phyloP scores from a whole-genome alignment of 257 asterid species.

The Cruciata laevipes region DNA sequence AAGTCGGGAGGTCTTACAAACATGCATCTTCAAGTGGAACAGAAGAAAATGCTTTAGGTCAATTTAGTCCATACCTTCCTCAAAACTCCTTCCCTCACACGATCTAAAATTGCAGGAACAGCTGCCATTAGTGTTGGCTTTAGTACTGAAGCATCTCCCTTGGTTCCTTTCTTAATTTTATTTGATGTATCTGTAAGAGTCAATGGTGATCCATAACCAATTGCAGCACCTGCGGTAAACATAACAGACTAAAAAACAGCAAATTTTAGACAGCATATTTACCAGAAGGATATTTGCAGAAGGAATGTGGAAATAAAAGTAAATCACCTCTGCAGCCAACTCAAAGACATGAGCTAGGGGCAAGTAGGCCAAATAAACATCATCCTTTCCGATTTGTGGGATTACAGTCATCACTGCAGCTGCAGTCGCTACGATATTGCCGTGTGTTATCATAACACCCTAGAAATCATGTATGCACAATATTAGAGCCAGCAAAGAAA shows the following conservation, averaged over 20 bases:
- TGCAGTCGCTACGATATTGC: slow-evolving; percentile 81
- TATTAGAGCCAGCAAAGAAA: neutral
- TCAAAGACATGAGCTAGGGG: slow-evolving; percentile 95
- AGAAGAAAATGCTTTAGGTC: slow-evolving; percentile 3
- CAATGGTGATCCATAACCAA: slow-evolving; percentile 84
- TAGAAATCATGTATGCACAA: slow-evolving; percentile 24
- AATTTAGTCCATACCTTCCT: slow-evolving; percentile 49
- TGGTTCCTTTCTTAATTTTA: slow-evolving; percentile 82
- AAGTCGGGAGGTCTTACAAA: neutral
- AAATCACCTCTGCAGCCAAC: slow-evolving; percentile 83
- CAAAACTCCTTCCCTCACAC: slow-evolving; percentile 82
- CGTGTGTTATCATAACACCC: slow-evolving; percentile 98
- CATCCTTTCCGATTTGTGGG: slow-evolving; percentile 60
- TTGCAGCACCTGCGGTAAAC: slow-evolving; percentile 67
- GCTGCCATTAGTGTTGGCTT: slow-evolving; percentile 80
- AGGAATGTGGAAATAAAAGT: slow-evolving; percentile 11
- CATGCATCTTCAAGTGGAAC: neutral
- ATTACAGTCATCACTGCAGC: slow-evolving; percentile 87
- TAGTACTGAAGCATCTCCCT: slow-evolving; percentile 77
- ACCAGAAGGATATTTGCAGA: slow-evolving; percentile 11
- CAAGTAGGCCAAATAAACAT: slow-evolving; percentile 77
- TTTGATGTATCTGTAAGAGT: slow-evolving; percentile 90
- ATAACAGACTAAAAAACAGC: slow-evolving; percentile 57
- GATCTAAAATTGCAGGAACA: slow-evolving; percentile 91
- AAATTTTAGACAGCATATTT: slow-evolving; percentile 25